Evolutionary conservation across 441 rosid genomes (phyloP), one percentile per base, ranked within the genome.

Genomic region (Gossypium laxum): DNA sequence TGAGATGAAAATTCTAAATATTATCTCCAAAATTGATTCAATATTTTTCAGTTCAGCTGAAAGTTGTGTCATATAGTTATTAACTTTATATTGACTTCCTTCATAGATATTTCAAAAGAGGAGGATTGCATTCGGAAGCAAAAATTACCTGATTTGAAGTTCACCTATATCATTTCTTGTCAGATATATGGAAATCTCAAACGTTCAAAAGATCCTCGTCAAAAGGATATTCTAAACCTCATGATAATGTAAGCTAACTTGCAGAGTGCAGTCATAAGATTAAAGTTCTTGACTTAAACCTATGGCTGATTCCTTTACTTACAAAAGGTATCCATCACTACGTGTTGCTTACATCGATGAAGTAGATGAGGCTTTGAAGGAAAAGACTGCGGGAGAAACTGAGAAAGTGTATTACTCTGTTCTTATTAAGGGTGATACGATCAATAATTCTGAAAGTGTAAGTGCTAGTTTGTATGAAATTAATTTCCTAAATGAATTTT

Each of bases 151-250:
- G 89, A 91, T 83, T 71, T 94, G 81, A 94, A 94, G 91, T 94
- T 92, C 85, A 92, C 97, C 54, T 94, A 90, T 79, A 97, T 94
- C 69, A 97, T 94, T 67, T 94, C 99, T 64, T 94, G 98, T 84
- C 98, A 94, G 75, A 55, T 91, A 38, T 88, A 88, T 72, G 99
- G 97, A 45, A 74, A 74, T 77, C 97, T 86, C 79, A 94, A 92
- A 83, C 87, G 83, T 78, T 84, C 92, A 3, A 67, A 75, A 72
- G 91, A 92, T 47, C 0, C 0, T 67, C 79, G 61, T 50, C 71
- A 67, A 50, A 8, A 50, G 50, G 97, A 89, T 4, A 91, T 95
- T 64, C 72, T 95, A 72, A 83, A 80, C 74, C 98, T 95, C 74
- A 91, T 95, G 99, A 74, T 89, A 54, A 79, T 3, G 98, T 95